Base-by-base conservation (phyloP, 1,284 basidiomycete species). In the Filobasidium uniguttulatum region DNA sequence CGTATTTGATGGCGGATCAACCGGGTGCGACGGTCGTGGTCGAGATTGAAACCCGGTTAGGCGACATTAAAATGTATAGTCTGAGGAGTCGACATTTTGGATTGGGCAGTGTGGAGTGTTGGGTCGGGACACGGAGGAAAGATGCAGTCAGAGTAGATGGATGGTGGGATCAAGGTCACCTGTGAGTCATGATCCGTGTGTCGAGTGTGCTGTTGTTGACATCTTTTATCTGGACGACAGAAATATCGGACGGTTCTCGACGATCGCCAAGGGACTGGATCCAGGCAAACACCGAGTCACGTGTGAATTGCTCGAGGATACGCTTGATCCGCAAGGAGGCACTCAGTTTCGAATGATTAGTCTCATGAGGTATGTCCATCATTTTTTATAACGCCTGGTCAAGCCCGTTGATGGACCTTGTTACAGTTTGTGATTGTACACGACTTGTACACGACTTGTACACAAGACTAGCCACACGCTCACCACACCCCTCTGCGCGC, bases 31-130 rank as follows among this genome's bases (percentile, higher is more conserved):
- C 22, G 20, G 62, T 67, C 15, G 50, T 51, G 25, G 65, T 68
- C 38, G 57, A 64, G 35, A 49, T 70, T 37, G 60, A 62, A 20
- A 66, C 66, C 8, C 54, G 45, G 17, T 53, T 64, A 3, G 68
- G 68, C 17, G 46, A 59, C 22, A 58, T 70, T 56, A 68, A 67
- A 53, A 58, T 70, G 50, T 69, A 69, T 55, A 57, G 59, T 8
- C 49, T 70, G 29, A 55, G 56, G 30, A 63, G 62, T 26, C 60
- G 57, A 54, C 58, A 57, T 20, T 66, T 66, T 54, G 64, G 64
- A 1, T 40, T 70, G 19, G 68, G 68, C 4, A 63, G 55, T 20
- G 56, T 65, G 20, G 55, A 61, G 46, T 70, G 68, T 49, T 68
- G 66, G 67, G 58, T 62, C 30, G 65, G 62, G 36, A 60, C 62